Evolutionary conservation across 2,329 filamentous ascomycete genomes (phyloP), one percentile per base, ranked within the genome.

Genomic region (Lasiodiplodia theobromae): DNA sequence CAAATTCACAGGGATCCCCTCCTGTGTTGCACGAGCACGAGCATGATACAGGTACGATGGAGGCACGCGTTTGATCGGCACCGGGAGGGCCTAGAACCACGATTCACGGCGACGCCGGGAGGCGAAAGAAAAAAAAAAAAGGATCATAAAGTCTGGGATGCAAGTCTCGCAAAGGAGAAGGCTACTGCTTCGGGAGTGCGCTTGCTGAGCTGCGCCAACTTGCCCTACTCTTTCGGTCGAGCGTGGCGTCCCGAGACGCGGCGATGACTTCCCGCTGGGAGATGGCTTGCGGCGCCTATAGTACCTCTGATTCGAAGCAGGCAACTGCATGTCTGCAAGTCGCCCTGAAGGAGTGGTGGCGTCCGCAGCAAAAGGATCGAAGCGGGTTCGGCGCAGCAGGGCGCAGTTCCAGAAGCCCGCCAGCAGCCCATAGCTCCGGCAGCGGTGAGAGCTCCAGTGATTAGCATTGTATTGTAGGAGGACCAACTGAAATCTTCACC

Each of bases 11-110:
- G 12, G 12, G 18, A 51, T 63, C 34, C 57, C 25, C n/a, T 40
- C 7, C 21, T 18, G 57, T 28, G 57, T 37, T 21, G 54, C 34
- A 37, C 18, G 34, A n/a, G 54, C 11, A 53, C 53, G 40, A 54
- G 37, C 38, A 25, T 23, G 38, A 47, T 47, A 23, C 23, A 34
- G 40, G 28, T 2, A 23, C 40, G 49, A 49, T 14, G 28, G n/a
- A 23, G 34, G n/a, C 56, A 47, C 3, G 38, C 47, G 60, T 64
- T 64, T 64, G 60, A 64, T 64, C 60, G 47, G 11, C 47, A 28
- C 51, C 14, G 44, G 60, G 28, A 38, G 16, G 44, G 23, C 28
- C 10, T 10, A 52, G 31, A 23, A 47, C 44, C 8, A 49, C 12
- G 28, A n/a, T 25, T 28, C 60, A 64, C 44, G 44, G 60, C 16